phyloP scores from a whole-genome alignment of 176 grass and related monocot genomes.

The Rhynchospora tenuis region DNA sequence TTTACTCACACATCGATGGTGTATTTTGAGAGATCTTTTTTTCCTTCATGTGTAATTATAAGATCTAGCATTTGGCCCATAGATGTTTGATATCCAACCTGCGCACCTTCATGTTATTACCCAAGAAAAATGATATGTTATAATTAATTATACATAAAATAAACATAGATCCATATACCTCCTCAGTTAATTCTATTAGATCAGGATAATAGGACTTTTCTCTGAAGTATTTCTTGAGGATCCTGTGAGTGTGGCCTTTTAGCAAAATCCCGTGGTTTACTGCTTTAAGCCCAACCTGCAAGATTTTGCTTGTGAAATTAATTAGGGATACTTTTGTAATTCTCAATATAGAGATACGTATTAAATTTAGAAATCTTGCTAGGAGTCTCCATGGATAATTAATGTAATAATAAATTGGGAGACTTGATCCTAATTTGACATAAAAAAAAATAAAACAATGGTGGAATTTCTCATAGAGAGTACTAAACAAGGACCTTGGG shows the following conservation, averaged over 20 bases:
- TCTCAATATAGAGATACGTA: no score
- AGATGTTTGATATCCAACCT: conserved; percentile 47
- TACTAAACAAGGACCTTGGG: conserved; percentile 29
- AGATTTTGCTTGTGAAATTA: not conserved
- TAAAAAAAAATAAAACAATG: not conserved
- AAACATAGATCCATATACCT: conserved; percentile 12
- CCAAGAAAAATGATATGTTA: not conserved
- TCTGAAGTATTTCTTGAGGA: conserved; percentile 61
- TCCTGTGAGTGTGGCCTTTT: conserved; percentile 46
- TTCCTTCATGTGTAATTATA: conserved; percentile 35
- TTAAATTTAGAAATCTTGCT: no score
- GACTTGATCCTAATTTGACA: not conserved
- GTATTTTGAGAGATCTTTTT: conserved; percentile 35
- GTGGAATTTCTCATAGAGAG: no score
- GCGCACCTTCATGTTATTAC: not conserved
- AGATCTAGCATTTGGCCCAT: conserved; percentile 64
- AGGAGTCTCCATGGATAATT: no score
- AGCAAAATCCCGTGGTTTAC: conserved; percentile 63
- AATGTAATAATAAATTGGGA: no score
- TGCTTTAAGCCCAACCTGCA: conserved; percentile 46
- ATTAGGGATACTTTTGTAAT: no score
- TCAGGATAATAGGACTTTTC: conserved; percentile 41
- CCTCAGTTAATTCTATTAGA: conserved; percentile 44
- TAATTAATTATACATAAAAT: not conserved
- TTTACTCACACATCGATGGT: conserved; percentile 37